phyloP scores from a whole-genome alignment of 2,329 filamentous ascomycete genomes.

The Pseudocercospora pini-densiflorae region DNA sequence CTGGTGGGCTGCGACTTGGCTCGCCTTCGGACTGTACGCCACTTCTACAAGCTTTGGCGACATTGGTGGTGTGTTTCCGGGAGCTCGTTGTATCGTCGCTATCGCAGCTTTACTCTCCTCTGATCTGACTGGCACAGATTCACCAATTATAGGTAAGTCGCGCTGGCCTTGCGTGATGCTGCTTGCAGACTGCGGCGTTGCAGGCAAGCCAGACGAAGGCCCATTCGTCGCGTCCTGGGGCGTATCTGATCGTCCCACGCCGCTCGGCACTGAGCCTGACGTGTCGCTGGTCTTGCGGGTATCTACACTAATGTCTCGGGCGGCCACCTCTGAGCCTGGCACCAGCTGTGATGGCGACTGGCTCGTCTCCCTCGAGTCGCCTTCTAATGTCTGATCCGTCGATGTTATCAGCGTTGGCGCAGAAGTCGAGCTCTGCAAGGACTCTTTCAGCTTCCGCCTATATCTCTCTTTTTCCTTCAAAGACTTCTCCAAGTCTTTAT shows the following conservation, averaged over 20 bases:
- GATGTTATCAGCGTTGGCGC: constrained; percentile 34
- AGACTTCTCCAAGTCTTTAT: constrained; percentile 89
- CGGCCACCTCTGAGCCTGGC: constrained; percentile 14
- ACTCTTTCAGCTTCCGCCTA: constrained; percentile 84
- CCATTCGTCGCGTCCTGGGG: constrained; percentile 33
- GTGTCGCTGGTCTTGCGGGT: constrained; percentile 37
- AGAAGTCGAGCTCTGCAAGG: constrained; percentile 53
- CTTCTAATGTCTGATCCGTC: constrained; percentile 19
- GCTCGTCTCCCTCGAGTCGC: constrained; percentile 32
- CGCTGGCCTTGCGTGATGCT: constrained; percentile 21
- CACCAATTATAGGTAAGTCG: background rate
- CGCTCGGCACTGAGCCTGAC: constrained; percentile 27
- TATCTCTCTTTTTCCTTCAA: constrained; percentile 96
- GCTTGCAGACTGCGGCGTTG: constrained; percentile 31
- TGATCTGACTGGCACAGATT: constrained; percentile 21
- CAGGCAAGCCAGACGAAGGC: constrained; percentile 26
- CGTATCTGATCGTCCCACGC: constrained; percentile 37
- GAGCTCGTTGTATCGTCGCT: constrained; percentile 20
- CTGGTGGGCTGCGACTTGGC: constrained; percentile 12
- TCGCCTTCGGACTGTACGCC: constrained; percentile 18
- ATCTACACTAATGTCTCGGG: constrained; percentile 34
- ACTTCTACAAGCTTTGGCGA: constrained; percentile 29
- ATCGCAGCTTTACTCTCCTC: constrained; percentile 19
- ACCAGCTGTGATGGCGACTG: constrained; percentile 33
- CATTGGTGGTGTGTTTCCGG: constrained; percentile 30